A percentile compares a stretch with the other conserved stretches of the same genome.
Conservation (phyloP, 768 basidiomycete species). For the Suillus brevipes region DNA sequence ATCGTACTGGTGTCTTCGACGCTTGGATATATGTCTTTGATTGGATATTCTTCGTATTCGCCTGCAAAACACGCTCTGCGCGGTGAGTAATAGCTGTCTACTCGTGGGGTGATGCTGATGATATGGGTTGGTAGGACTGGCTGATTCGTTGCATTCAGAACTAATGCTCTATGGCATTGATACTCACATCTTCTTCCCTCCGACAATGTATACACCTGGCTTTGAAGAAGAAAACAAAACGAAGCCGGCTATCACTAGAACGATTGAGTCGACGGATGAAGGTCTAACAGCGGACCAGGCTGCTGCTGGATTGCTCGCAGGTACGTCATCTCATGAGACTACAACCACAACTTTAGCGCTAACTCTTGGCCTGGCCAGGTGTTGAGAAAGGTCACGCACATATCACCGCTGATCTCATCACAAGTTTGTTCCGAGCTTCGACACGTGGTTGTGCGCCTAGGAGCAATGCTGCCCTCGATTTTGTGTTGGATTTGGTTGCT, state of each 20-base stretch:
- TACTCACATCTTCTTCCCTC: conserved; percentile 82
- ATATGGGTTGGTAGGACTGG: conserved; percentile 55
- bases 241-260: conserved; percentile 73
- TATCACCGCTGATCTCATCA: conserved; percentile 72
- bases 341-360: not conserved
- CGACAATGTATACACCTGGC: conserved; percentile 78
- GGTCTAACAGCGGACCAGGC: conserved; percentile 64
- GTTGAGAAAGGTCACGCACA: conserved; percentile 70
- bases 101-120: not conserved
- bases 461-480: conserved; percentile 61
- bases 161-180: conserved; percentile 73
- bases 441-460: conserved; percentile 64
- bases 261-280: conserved; percentile 75
- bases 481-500: conserved; percentile 39
- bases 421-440: conserved; percentile 64
- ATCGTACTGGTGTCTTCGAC: conserved; percentile 77
- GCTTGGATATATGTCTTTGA: conserved; percentile 70
- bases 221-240: conserved; percentile 72
- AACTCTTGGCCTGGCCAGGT: conserved; percentile 39
- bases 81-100: conserved; percentile 45
- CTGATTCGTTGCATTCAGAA: conserved; percentile 81
- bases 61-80: conserved; percentile 85
- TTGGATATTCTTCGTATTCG: conserved; percentile 79
- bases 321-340: conserved; percentile 35
- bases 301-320: conserved; percentile 58